Evolutionary conservation across 192 early-diverging fungal species (phyloP).

Genomic region (Coemansia javaensis): DNA sequence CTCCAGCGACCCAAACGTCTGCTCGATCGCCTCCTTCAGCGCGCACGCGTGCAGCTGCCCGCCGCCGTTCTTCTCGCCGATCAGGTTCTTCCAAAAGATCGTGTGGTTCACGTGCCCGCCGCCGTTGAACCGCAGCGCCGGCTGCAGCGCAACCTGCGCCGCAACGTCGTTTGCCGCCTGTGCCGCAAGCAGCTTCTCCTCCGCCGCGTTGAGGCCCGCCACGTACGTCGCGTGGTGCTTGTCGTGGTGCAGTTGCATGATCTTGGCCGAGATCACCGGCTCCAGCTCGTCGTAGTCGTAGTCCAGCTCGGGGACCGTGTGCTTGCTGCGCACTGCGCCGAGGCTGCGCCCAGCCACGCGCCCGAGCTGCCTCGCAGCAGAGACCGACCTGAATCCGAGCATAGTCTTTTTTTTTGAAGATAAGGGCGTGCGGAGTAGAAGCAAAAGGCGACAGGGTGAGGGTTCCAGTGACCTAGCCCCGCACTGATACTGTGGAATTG

Average conservation of each 20-base stretch:
- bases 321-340: conserved; percentile 52
- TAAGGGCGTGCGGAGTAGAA: not conserved
- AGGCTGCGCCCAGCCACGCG: not conserved
- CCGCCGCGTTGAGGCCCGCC: conserved; percentile 79
- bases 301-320: conserved; percentile 82
- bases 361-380: conserved; percentile 5
- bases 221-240: conserved; percentile 97
- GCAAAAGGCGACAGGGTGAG: no score
- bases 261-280: conserved; percentile 88
- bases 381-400: conserved; percentile 11
- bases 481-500: not conserved
- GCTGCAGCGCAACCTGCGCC: conserved; percentile 72
- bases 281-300: conserved; percentile 86
- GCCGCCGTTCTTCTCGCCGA: conserved; percentile 72
- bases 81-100: conserved; percentile 94
- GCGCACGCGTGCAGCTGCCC: conserved; percentile 61
- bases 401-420: not conserved
- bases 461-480: no score
- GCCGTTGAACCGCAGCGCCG: conserved; percentile 85
- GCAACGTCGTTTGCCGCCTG: conserved; percentile 64
- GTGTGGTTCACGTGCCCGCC: conserved; percentile 89
- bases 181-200: conserved; percentile 80
- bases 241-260: conserved; percentile 89
- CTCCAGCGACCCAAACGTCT: conserved; percentile 81
- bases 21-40: conserved; percentile 69